Base-by-base conservation (phyloP, 23 red algal genomes). In the Agarophyton chilense region DNA sequence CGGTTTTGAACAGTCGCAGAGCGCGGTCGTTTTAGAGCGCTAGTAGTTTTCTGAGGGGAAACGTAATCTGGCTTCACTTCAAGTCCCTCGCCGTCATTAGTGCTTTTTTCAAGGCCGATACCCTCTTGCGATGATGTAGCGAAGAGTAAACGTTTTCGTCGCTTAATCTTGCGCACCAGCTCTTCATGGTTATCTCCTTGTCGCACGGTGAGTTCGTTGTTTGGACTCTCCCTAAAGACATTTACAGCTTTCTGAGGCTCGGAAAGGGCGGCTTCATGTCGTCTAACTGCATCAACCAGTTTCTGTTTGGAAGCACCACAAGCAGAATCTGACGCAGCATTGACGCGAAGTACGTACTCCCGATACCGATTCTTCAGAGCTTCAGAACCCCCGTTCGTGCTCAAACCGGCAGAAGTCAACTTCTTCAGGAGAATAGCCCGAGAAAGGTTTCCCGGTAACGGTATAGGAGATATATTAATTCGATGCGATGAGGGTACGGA, bases 301-400 rank as follows among this genome's bases (percentile, higher is more conserved):
- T 52, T 46, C 16, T 66, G 31, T 29, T 66, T 66, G 22, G 82
- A 49, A 50, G 47, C 39, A 28, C 62, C 58, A 13, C 43, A 32
- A 31, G 40, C 82, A 31, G 82, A 70, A 45, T 86, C 82, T 22
- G 65, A 49, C 16, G 61, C 65, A 42, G 82, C 82, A 45, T 86
- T 86, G 44, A 49, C 43, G 31, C 82, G 82, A 50, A 86, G 60
- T 1, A 86, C 82, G 57, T 52, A 71, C 29, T 86, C 82, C 29
- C 64, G 61, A 41, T 86, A 63, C 1, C 82, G 41, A 33, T 46
- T 52, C 10, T 60, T 25, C 9, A 86, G 46, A 26, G 12, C 44
- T 46, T 72, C 64, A 3, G 47, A 22, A n/a, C 21, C 52, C 8
- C 82, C 82, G 47, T 8, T 53, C 18, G 82, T 72, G 3, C 18